Evolutionary conservation across 129 eudicot species (phyloP).

Genomic region (sunflower (Helianthus annuus)): HanXRQr2.0-SUNRISE NC_035449.2:18769001-18769500

Average conservation of each 20-base stretch:
- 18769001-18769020: constrained; percentile 12
- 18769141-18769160: constrained; percentile 35
- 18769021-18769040: constrained; percentile 4
- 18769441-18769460: constrained; percentile 46
- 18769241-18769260: constrained; percentile 68
- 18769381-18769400: constrained; percentile 54
- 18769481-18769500: constrained; percentile 75
- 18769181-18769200: constrained; percentile 26
- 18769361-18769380: constrained; percentile 50
- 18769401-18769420: constrained; percentile 49
- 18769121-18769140: constrained; percentile 30
- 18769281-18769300: constrained; percentile 77
- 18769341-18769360: constrained; percentile 88
- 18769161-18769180: constrained; percentile 14
- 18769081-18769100: constrained; percentile 21
- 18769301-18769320: constrained; percentile 69
- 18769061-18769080: constrained; percentile 1
- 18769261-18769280: constrained; percentile 30
- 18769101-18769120: constrained; percentile 17
- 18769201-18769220: constrained; percentile 26
- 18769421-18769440: constrained; percentile 67
- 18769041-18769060: constrained; percentile 12
- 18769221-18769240: constrained; percentile 17
- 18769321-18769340: constrained; percentile 84
- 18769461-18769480: constrained; percentile 40